Base-by-base conservation (phyloP, 2,329 filamentous ascomycete species). In the Huntiella abstrusa region DNA sequence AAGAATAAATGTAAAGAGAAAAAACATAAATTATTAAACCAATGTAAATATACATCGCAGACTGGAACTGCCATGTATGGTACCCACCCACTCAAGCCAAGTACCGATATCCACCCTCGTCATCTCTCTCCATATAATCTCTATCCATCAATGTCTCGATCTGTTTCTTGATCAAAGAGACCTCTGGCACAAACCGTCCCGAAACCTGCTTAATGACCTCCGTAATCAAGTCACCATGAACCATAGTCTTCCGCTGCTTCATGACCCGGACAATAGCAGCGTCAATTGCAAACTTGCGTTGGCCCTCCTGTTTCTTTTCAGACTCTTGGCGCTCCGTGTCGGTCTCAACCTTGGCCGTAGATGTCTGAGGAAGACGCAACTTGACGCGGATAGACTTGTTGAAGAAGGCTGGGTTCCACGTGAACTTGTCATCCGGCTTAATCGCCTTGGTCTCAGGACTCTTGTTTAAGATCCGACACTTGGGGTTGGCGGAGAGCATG, bases 361-460 rank as follows among this genome's bases (percentile, higher is more conserved):
- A n/a, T 36, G 12, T n/a, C 12, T 10, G 13, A 13, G 32, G 41
- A 11, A 32, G 17, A 12, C 15, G 28, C 15, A 91, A 83, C 60
- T 93, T 93, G 62, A 95, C 84, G 59, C 83, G 85, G 56, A 91
- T 71, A 43, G 82, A 77, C 57, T 84, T 86, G 63, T 83, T 87
- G 41, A 75, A 69, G 62, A 94, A 96, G 11, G 75, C 68, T 32
- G 77, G 66, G 57, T 96, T 95, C 67, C 87, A 93, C 6, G 65
- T 70, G 60, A 96, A 96, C 19, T 64, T 71, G 59, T 96, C 88
- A 0, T 75, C 75, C 0, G 75, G 62, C 54, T 83, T 87, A 51
- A 92, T 71, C 2, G 77, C 73, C 60, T 88, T 91, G 53, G 72
- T 80, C 61, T 77, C 74, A 0, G 88, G 84, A 19, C 86, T 76